Evolutionary conservation across 805 yeast species (phyloP), one percentile per base, ranked within the genome.

Genomic region (Ogataea pignaliae): DNA sequence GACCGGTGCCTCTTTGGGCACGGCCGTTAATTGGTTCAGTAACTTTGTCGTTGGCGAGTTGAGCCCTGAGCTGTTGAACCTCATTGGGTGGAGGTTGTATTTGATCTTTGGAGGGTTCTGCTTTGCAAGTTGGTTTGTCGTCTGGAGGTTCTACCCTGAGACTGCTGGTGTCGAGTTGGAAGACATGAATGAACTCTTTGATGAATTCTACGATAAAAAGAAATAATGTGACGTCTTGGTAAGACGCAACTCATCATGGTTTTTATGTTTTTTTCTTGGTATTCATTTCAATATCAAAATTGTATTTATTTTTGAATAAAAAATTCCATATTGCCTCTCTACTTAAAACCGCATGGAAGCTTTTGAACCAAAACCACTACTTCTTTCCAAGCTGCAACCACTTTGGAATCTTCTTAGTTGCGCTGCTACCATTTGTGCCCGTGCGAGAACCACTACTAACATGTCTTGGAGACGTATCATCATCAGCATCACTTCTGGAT

Each of bases 11-110:
- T 85, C 93, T 3, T 69, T 86, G 40, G 81, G 95, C 1, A 87
- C 96, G 1, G 95, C 96, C 1, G 76, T 93, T 9, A 88, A 88
- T 60, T 88, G 97, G 97, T 76, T 86, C 15, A 85, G 85, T 69
- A 88, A 88, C 66, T 88, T 88, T 71, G 67, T 88, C 15, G 96
- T 88, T 26, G 96, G 96, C n/a, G 91, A 86, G 63, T 76, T 84
- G 79, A 85, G 95, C 0, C 96, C 96, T 1, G 76, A 85, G 30
- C 71, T 88, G 48, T 84, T 87, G 57, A 91, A 84, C 53, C 45
- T 70, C 10, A 85, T 88, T 55, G 74, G 77, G 28, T 88, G 95
- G 95, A 72, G 81, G 49, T 72, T 90, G 42, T 88, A 89, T 61
- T 64, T 87, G 52, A 74, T 88, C 41, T 95, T 89, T 44, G 93